phyloP scores from a whole-genome alignment of 768 basidiomycete genomes.

The Phylloporus sp. region DNA sequence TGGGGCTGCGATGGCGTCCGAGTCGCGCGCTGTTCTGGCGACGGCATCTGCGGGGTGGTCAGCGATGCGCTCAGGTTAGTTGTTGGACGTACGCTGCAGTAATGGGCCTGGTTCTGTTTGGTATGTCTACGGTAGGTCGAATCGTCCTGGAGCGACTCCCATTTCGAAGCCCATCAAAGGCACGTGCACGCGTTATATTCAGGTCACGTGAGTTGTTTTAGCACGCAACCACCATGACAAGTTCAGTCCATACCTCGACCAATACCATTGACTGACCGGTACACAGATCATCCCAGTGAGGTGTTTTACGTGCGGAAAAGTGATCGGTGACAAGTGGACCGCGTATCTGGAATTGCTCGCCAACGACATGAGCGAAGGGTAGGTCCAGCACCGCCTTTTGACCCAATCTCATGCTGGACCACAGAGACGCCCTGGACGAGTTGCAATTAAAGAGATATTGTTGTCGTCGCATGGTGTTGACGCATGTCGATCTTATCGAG shows the following conservation, averaged over 20 bases:
- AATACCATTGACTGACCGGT: background rate
- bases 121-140: constrained; percentile 62
- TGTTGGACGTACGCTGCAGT: constrained; percentile 49
- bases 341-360: constrained; percentile 78
- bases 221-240: constrained; percentile 24
- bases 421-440: constrained; percentile 84
- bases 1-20: constrained; percentile 62
- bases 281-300: constrained; percentile 90
- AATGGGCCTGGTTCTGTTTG: constrained; percentile 53
- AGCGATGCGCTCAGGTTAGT: background rate
- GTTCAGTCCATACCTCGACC: background rate
- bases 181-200: constrained; percentile 32
- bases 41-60: constrained; percentile 56
- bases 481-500: constrained; percentile 96
- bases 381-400: constrained; percentile 21
- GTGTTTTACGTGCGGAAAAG: constrained; percentile 96
- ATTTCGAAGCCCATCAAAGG: constrained; percentile 61
- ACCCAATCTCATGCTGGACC: background rate
- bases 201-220: background rate
- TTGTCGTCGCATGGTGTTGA: constrained; percentile 94
- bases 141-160: constrained; percentile 54
- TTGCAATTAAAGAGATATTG: constrained; percentile 91
- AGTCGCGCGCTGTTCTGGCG: constrained; percentile 69
- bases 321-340: constrained; percentile 95
- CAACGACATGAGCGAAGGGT: constrained; percentile 87